A percentile compares a stretch with the other conserved stretches of the same genome.
phyloP scores from a whole-genome alignment of 441 rosid species.

The Populus trichocarpa region DNA sequence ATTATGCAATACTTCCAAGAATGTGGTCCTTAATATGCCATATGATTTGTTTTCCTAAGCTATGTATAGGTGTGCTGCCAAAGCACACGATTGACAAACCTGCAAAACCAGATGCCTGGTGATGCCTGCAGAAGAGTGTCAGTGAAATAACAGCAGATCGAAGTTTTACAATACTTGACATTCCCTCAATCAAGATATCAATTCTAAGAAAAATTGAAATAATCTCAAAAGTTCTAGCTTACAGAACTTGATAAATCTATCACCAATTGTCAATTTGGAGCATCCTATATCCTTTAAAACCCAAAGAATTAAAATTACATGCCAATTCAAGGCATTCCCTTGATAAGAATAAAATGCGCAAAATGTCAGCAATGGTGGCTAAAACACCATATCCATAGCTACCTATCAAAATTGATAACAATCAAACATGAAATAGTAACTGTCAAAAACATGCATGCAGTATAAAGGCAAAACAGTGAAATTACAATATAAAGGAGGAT shows the following conservation, averaged over 20 bases:
- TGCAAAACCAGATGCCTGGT: slow-evolving; percentile 8
- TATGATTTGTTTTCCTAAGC: background rate
- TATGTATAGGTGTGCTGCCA: too few species aligned
- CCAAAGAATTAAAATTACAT: background rate
- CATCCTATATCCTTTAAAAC: background rate
- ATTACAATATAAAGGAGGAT: background rate
- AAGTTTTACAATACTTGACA: slow-evolving; percentile 37
- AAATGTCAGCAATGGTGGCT: background rate
- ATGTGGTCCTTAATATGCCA: background rate
- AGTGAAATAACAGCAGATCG: slow-evolving; percentile 87
- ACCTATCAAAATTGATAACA: background rate
- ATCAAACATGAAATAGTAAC: background rate
- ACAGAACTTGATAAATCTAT: background rate
- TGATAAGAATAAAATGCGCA: background rate
- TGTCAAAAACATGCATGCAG: too few species aligned
- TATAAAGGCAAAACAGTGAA: background rate
- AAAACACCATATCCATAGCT: background rate
- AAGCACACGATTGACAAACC: slow-evolving; percentile 15
- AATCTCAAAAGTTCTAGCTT: background rate
- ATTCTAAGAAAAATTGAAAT: background rate
- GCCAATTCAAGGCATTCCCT: background rate
- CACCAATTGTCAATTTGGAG: background rate
- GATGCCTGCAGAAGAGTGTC: slow-evolving; percentile 38
- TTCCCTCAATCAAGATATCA: slow-evolving; percentile 1
- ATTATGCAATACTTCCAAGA: background rate